Base-by-base conservation (phyloP, 768 basidiomycete genomes). In the Auricularia sp. region DNA sequence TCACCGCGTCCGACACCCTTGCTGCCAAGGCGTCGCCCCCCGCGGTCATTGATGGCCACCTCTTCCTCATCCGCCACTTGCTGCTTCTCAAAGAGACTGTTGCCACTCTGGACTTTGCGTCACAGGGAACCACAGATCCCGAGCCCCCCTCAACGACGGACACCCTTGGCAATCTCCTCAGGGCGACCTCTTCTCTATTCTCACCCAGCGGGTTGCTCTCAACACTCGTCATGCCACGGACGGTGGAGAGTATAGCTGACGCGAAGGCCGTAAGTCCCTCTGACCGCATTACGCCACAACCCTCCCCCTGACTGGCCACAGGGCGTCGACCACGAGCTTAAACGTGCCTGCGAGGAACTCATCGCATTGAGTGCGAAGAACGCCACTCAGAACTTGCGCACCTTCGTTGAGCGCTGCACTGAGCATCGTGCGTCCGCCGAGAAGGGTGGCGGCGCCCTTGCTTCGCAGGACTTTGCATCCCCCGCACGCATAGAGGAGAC, bases 31-130 rank as follows among this genome's bases (percentile, higher is more conserved):
- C 79, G 45, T 75, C 77, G 16, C 76, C 80, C 24, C 68, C 77
- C 6, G 76, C 78, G 61, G 70, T 74, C 4, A 74, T 90, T 7
- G 93, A 98, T 68, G 91, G 87, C 0, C 81, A 86, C 24, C 78
- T 98, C 14, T 98, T 99, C 80, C 83, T 96, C 47, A 86, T 95
- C 33, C 83, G 94, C 54, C 95, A 99, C 75, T 74, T 98, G 24
- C 76, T 98, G 62, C 88, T 98, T 37, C 74, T 98, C 66, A 98
- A 97, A 73, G 97, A 99, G 76, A 85, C 97, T 68, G 82, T 89
- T 7, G 81, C 86, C 51, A 89, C 86, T 69, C 77, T 93, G 42
- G 92, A 90, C 66, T 75, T 91, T 35, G 82, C 76, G 11, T 79
- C 79, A 61, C 78, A 77, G 65, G 82, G 75, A 13, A 83, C 79